Percentiles rank a stretch among this genome's conserved stretches.
Conservation (phyloP, 371 early-diverging fungal species). For the Rhizopus delemar region DNA sequence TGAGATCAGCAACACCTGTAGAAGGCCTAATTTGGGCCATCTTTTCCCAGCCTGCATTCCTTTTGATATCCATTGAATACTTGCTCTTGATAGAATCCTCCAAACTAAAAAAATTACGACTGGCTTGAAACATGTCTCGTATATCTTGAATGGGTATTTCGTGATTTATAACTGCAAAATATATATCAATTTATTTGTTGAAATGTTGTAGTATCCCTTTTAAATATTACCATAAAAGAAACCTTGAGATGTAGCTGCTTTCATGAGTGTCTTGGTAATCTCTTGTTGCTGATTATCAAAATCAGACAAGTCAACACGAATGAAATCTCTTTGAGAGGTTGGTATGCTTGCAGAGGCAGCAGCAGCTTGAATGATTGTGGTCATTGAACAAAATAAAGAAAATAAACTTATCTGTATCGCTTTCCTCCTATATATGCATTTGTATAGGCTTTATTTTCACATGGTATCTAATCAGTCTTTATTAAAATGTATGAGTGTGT, state of each 20-base stretch:
- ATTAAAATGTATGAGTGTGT: too few species aligned
- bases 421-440: too few species aligned
- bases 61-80: conserved; percentile 32
- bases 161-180: conserved; percentile 31
- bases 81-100: conserved; percentile 31
- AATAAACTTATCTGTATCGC: too few species aligned
- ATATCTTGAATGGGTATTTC: conserved; percentile 32
- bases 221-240: conserved; percentile 29
- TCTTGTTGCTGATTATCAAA: conserved; percentile 26
- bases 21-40: conserved; percentile 38
- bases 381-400: background rate
- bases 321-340: conserved; percentile 16
- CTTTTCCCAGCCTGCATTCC: conserved; percentile 43
- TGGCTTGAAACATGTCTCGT: conserved; percentile 32
- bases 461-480: too few species aligned
- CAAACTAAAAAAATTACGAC: conserved; percentile 32
- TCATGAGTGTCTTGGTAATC: conserved; percentile 20
- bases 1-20: conserved; percentile 39
- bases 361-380: conserved; percentile 6
- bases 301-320: conserved; percentile 25
- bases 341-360: conserved; percentile 19
- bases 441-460: too few species aligned
- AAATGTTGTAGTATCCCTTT: conserved; percentile 8
- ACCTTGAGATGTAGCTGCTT: conserved; percentile 26
- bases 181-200: background rate